Evolutionary conservation across 495 filamentous ascomycete genomes (phyloP).

Genomic region (Penicillium antarcticum): DNA sequence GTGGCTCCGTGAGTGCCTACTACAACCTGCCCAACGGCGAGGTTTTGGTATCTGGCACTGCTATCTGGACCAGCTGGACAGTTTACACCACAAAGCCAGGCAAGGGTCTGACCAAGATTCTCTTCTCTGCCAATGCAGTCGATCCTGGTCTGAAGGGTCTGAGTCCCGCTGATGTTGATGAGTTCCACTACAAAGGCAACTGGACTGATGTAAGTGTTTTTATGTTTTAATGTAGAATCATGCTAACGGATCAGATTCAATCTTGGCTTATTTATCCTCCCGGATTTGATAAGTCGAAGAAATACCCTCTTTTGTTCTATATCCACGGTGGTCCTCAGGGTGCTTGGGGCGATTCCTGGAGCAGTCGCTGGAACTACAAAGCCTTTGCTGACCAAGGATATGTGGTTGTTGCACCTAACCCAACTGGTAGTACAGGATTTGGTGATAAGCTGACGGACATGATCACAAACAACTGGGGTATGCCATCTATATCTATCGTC

Average conservation of each 20-base stretch:
- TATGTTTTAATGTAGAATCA: no score
- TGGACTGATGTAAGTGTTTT: conserved; percentile 29
- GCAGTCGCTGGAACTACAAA: conserved; percentile 48
- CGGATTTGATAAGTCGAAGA: conserved; percentile 42
- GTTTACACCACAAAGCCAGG: conserved; percentile 30
- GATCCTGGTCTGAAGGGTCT: conserved; percentile 30
- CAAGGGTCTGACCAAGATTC: conserved; percentile 20
- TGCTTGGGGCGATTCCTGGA: conserved; percentile 48
- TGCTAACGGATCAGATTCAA: conserved; percentile 35
- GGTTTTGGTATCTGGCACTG: conserved; percentile 30
- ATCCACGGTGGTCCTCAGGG: conserved; percentile 55
- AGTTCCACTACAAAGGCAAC: conserved; percentile 36
- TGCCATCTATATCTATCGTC: background rate
- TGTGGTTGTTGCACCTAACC: conserved; percentile 52
- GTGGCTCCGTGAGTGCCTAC: conserved; percentile 21
- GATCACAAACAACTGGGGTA: conserved; percentile 50
- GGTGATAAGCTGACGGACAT: conserved; percentile 45
- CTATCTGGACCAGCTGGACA: conserved; percentile 33
- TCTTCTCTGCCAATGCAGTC: conserved; percentile 34
- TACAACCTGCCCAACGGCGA: conserved; percentile 31
- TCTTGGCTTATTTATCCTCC: conserved; percentile 47
- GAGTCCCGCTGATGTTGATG: conserved; percentile 30
- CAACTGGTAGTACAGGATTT: conserved; percentile 50
- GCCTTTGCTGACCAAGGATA: conserved; percentile 57
- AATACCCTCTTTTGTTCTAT: conserved; percentile 48